Evolutionary conservation across 129 eudicot species (phyloP).

Genomic region (Calendula officinalis): DNA sequence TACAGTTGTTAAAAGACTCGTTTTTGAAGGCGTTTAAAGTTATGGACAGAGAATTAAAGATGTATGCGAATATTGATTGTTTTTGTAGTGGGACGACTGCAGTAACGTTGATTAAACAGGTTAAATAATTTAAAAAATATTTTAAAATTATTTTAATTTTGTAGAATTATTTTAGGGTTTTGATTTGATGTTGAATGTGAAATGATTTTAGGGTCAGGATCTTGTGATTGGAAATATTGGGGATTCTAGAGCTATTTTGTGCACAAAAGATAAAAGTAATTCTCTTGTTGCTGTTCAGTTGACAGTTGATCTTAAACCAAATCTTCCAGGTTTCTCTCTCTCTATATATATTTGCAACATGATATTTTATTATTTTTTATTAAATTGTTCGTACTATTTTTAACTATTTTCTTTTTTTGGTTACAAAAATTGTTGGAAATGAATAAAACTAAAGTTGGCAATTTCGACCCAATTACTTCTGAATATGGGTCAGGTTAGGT

Average conservation of each 20-base stretch:
- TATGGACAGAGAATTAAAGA: slow-evolving; percentile 75
- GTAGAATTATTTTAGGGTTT: neutral
- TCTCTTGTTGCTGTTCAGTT: slow-evolving; percentile 63
- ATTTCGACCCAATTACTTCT: no score
- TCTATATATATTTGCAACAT: neutral
- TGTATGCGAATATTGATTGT: slow-evolving; percentile 63
- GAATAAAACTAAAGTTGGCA: no score
- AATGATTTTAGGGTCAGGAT: slow-evolving; percentile 60
- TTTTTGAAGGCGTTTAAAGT: slow-evolving; percentile 64
- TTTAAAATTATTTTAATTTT: neutral
- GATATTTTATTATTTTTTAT: no score
- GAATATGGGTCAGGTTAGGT: no score
- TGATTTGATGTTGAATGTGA: slow-evolving; percentile 15
- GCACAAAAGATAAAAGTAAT: slow-evolving; percentile 50
- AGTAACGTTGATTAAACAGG: slow-evolving; percentile 82
- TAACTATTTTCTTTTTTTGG: no score
- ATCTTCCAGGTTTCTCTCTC: slow-evolving; percentile 63
- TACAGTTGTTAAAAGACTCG: slow-evolving; percentile 64
- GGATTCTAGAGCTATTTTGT: slow-evolving; percentile 77
- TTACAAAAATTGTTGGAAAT: no score
- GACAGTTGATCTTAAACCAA: slow-evolving; percentile 82
- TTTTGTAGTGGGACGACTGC: slow-evolving; percentile 87
- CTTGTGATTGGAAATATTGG: slow-evolving; percentile 78
- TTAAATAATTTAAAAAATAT: slow-evolving; percentile 2
- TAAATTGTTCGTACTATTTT: no score